Evolutionary conservation across 768 basidiomycete genomes (phyloP).

Genomic region (Leccinum truebloodii): DNA sequence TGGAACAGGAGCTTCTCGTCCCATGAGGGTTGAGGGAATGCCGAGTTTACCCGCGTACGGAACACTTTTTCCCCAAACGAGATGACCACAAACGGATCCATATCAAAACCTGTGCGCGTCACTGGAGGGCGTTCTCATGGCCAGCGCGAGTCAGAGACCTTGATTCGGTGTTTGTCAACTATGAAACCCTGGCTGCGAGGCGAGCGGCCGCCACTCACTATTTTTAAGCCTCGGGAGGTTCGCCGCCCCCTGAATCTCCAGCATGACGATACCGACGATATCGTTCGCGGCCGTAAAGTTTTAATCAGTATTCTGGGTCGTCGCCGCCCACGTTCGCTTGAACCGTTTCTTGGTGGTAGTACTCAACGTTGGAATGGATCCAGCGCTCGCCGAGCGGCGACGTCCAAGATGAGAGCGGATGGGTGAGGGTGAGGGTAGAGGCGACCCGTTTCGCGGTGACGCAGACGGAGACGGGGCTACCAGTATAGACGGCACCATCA

Average conservation of each 20-base stretch:
- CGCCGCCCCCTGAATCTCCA: conserved; percentile 83
- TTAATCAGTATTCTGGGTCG: conserved; percentile 43
- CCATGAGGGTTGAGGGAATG: conserved; percentile 46
- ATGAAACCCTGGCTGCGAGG: neutral
- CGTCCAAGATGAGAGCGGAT: too few relatives aligned
- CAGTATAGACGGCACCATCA: too few relatives aligned
- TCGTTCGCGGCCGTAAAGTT: conserved; percentile 75
- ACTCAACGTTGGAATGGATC: too few relatives aligned
- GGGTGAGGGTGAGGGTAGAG: too few relatives aligned
- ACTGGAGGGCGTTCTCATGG: conserved; percentile 42
- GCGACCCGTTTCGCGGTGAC: too few relatives aligned
- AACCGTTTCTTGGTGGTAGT: conserved; percentile 27
- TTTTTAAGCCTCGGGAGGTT: conserved; percentile 88
- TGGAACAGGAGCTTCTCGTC: conserved; percentile 96
- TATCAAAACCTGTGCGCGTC: conserved; percentile 88
- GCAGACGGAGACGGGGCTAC: too few relatives aligned
- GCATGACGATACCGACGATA: conserved; percentile 91
- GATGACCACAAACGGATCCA: conserved; percentile 96
- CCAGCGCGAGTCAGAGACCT: neutral
- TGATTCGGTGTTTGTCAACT: neutral
- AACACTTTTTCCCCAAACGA: conserved; percentile 25
- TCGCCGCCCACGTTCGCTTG: conserved; percentile 38
- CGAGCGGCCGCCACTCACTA: conserved; percentile 50
- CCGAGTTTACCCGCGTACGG: too few relatives aligned
- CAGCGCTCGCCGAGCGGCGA: too few relatives aligned